Conservation (phyloP, 768 basidiomycete genomes). For the Boletales sp. region DNA sequence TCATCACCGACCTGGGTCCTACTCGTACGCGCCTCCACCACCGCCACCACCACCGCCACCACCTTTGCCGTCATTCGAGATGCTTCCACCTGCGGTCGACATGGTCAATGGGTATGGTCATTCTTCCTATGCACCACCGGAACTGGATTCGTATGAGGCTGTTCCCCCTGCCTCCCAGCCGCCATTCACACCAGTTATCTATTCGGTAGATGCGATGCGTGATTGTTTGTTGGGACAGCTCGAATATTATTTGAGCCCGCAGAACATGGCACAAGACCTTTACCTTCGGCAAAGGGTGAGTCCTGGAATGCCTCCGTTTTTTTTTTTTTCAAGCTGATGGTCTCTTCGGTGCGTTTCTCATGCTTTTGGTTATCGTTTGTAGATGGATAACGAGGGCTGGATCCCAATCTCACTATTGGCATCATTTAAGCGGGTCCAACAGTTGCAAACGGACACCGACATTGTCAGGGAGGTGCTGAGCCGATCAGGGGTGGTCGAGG, state of each 20-base stretch:
- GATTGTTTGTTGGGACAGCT: conserved; percentile 76
- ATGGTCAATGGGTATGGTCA: conserved; percentile 28
- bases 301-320: conserved; percentile 6
- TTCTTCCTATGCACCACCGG: conserved; percentile 28
- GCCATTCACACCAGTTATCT: conserved; percentile 44
- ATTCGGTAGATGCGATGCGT: conserved; percentile 61
- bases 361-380: not conserved
- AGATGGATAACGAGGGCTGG: conserved; percentile 94
- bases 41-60: conserved; percentile 7
- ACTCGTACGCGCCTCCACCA: conserved; percentile 28
- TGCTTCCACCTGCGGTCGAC: conserved; percentile 22
- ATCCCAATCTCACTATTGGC: conserved; percentile 77
- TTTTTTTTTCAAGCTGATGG: not conserved
- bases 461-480: conserved; percentile 69
- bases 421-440: conserved; percentile 81
- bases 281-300: conserved; percentile 75
- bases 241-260: conserved; percentile 88
- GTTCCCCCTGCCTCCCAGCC: conserved; percentile 19
- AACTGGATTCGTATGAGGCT: conserved; percentile 27
- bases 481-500: conserved; percentile 67
- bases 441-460: conserved; percentile 54
- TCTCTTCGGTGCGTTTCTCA: not conserved
- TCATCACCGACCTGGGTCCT: conserved; percentile 31
- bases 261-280: conserved; percentile 87
- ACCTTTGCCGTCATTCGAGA: conserved; percentile 24